A percentile compares a stretch with the other conserved stretches of the same genome.
phyloP scores from a whole-genome alignment of 148 eudicot genomes.

The Chenopodium album region DNA sequence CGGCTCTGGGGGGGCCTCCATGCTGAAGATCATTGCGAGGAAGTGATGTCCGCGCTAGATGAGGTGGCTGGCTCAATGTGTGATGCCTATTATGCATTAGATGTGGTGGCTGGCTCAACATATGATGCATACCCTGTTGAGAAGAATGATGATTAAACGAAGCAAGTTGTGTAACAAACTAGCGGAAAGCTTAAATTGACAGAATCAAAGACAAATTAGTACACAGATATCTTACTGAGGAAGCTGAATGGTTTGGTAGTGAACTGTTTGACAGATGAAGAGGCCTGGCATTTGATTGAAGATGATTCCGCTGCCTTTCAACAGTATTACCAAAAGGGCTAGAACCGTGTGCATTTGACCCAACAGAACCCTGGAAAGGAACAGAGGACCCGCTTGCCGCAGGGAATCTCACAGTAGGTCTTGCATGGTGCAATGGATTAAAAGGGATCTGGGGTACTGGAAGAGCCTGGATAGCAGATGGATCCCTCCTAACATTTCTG shows the following conservation, averaged over 20 bases:
- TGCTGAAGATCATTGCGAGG: slow-evolving; percentile 31
- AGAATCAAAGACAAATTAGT: neutral
- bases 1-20: slow-evolving; percentile 27
- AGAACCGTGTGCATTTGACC: slow-evolving; percentile 17
- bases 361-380: slow-evolving; percentile 30
- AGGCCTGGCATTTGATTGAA: slow-evolving; percentile 23
- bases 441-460: slow-evolving; percentile 43
- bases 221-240: slow-evolving; percentile 37
- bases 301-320: slow-evolving; percentile 39
- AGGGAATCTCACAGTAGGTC: slow-evolving; percentile 28
- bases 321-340: slow-evolving; percentile 9
- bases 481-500: slow-evolving; percentile 44
- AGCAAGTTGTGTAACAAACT: neutral
- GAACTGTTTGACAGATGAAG: slow-evolving; percentile 32
- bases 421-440: slow-evolving; percentile 31
- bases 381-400: slow-evolving; percentile 29
- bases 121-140: slow-evolving; percentile 36
- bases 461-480: slow-evolving; percentile 60
- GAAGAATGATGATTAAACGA: slow-evolving; percentile 14
- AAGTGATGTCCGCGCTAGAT: slow-evolving; percentile 37
- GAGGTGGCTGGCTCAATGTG: slow-evolving; percentile 42
- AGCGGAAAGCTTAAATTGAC: neutral
- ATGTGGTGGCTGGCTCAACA: slow-evolving; percentile 44
- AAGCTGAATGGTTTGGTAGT: slow-evolving; percentile 29
- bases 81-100: slow-evolving; percentile 32